These are phyloP conservation scores for Ceratocystis cacaofunesta DNA, from an alignment of 2,329 filamentous ascomycete species.

Conservation along the genomic window DNA sequence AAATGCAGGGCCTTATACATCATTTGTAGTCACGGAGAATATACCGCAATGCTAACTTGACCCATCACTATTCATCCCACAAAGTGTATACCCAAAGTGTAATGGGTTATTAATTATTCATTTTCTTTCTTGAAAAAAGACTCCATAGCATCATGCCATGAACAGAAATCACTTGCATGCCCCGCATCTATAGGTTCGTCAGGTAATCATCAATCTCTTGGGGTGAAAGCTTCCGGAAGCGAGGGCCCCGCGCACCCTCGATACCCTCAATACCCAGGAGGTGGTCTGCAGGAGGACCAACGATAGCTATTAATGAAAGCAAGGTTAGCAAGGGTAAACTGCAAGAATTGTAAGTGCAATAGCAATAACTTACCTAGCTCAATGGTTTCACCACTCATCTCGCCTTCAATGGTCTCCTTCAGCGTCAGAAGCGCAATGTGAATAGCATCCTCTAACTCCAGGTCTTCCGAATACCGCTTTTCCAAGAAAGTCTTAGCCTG, in stretches of 20 bases:
- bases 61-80: background rate
- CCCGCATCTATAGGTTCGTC: conserved; percentile 67
- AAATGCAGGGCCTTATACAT: conserved; percentile 33
- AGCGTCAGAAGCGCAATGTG: conserved; percentile 94
- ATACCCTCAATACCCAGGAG: conserved; percentile 83
- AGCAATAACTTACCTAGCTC: conserved; percentile 62
- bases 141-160: conserved; percentile 17
- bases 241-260: conserved; percentile 66
- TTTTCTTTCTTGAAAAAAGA: conserved; percentile 14
- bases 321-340: conserved; percentile 20
- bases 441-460: conserved; percentile 95
- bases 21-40: conserved; percentile 31
- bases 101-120: conserved; percentile 14
- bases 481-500: conserved; percentile 98
- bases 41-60: background rate
- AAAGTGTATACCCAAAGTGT: background rate
- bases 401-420: conserved; percentile 98
- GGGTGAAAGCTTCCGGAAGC: conserved; percentile 87
- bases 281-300: conserved; percentile 86
- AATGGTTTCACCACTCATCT: conserved; percentile 98
- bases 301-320: conserved; percentile 50
- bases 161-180: conserved; percentile 13
- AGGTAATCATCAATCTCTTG: conserved; percentile 99
- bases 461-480: conserved; percentile 93
- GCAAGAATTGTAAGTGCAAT: background rate